Evolutionary conservation across 2,329 filamentous ascomycete genomes (phyloP).

Genomic region (Cladophialophora psammophila): DNA sequence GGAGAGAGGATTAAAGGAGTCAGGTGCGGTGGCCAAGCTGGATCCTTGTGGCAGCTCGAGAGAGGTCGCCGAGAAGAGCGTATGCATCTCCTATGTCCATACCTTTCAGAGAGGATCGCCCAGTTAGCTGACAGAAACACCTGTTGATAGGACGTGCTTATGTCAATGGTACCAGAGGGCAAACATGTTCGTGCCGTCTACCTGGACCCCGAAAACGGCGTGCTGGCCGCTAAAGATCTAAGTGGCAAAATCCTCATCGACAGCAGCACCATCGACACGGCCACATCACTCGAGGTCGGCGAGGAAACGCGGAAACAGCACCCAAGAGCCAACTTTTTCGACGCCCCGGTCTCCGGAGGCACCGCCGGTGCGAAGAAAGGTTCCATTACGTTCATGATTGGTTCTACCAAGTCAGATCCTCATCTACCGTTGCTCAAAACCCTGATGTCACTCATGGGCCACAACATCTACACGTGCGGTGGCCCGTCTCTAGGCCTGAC

Average conservation of each 20-base stretch:
- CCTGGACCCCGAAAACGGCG: conserved; percentile 54
- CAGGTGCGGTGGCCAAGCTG: conserved; percentile 50
- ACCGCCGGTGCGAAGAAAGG: conserved; percentile 58
- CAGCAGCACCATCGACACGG: conserved; percentile 63
- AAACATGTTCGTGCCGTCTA: conserved; percentile 50
- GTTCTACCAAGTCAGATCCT: conserved; percentile 54
- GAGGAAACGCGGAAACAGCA: conserved; percentile 7
- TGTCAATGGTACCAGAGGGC: conserved; percentile 47
- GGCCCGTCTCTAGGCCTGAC: conserved; percentile 62
- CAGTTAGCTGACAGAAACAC: not conserved
- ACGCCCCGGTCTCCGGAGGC: conserved; percentile 61
- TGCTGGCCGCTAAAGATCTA: conserved; percentile 49
- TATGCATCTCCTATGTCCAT: conserved; percentile 42
- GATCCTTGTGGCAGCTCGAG: conserved; percentile 48
- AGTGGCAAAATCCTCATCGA: conserved; percentile 59
- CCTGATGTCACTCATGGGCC: conserved; percentile 61
- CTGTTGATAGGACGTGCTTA: conserved; percentile 36
- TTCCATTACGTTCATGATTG: conserved; percentile 63
- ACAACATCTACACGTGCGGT: conserved; percentile 60
- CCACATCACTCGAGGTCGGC: conserved; percentile 44
- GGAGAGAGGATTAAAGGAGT: conserved; percentile 43
- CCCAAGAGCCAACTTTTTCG: conserved; percentile 55
- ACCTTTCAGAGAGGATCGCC: not conserved
- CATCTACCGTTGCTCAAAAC: conserved; percentile 53
- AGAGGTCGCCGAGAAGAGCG: conserved; percentile 58